Conservation (phyloP, 148 eudicot genomes). For the Drosera capensis region DNA sequence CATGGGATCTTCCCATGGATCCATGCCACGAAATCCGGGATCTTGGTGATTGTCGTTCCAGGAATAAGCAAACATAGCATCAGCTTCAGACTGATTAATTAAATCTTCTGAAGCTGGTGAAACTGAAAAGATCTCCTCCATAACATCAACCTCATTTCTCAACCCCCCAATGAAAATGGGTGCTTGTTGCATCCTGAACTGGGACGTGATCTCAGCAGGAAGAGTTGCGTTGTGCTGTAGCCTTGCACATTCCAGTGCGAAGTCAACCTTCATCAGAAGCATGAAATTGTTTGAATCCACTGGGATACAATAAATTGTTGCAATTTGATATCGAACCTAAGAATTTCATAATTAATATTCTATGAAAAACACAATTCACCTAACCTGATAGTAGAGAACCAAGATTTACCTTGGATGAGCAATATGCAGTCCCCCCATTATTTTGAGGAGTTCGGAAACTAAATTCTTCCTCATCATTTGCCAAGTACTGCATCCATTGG, state of each 20-base stretch:
- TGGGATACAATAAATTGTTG: background rate
- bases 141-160: conserved; percentile 1
- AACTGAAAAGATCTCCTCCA: conserved; percentile 53
- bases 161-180: background rate
- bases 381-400: background rate
- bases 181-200: background rate
- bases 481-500: background rate
- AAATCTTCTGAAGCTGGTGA: conserved; percentile 53
- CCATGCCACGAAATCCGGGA: background rate
- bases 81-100: conserved; percentile 14
- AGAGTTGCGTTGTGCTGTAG: conserved; percentile 61
- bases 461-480: background rate
- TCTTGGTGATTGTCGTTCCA: conserved; percentile 3
- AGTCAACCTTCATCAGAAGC: conserved; percentile 40
- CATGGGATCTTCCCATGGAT: background rate
- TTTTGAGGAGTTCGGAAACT: background rate
- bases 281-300: too few species aligned
- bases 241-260: conserved; percentile 83
- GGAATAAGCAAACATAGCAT: background rate
- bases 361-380: background rate
- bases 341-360: too few species aligned
- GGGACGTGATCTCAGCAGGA: conserved; percentile 48
- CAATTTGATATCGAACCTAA: background rate
- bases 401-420: background rate
- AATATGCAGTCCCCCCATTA: background rate